phyloP scores from a whole-genome alignment of 1,284 basidiomycete genomes.

The Heterobasidion occidentale region DNA sequence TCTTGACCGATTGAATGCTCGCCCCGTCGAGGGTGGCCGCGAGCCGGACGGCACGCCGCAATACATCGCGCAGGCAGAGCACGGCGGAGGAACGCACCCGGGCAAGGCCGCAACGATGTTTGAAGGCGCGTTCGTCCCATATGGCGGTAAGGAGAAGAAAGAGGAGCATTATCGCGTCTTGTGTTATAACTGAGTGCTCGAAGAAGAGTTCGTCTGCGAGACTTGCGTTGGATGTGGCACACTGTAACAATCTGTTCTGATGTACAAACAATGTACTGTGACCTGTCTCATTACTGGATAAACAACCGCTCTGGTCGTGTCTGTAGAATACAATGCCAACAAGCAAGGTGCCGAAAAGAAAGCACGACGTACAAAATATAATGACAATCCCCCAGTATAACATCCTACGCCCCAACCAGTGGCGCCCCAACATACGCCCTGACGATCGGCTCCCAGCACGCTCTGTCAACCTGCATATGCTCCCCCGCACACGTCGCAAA shows the following conservation, averaged over 20 bases:
- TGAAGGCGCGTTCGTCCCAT: constrained; percentile 50
- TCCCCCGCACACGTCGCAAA: constrained; percentile 67
- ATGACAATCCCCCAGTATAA: neutral
- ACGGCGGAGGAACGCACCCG: constrained; percentile 44
- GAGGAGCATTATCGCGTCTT: constrained; percentile 38
- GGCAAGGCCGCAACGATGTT: constrained; percentile 56
- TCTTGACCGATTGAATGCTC: constrained; percentile 28
- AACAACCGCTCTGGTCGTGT: too few relatives aligned
- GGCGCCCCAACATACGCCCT: constrained; percentile 34
- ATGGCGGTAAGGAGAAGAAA: constrained; percentile 38
- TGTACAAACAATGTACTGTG: too few relatives aligned
- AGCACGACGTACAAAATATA: too few relatives aligned
- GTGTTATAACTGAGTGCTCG: constrained; percentile 23
- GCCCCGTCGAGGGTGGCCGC: constrained; percentile 59
- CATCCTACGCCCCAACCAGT: neutral
- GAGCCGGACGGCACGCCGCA: constrained; percentile 55
- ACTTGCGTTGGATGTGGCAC: neutral
- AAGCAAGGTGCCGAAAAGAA: too few relatives aligned
- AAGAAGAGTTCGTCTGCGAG: neutral
- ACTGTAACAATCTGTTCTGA: too few relatives aligned
- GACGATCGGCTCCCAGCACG: constrained; percentile 54
- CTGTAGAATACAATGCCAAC: too few relatives aligned
- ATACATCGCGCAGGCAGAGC: constrained; percentile 50
- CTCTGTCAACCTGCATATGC: constrained; percentile 72
- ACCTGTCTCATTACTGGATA: too few relatives aligned